Percentiles rank a stretch among this genome's conserved stretches.
Evolutionary conservation across 73 alveolate genomes (phyloP).

Genomic region (Paramecium primaurelia): DNA sequence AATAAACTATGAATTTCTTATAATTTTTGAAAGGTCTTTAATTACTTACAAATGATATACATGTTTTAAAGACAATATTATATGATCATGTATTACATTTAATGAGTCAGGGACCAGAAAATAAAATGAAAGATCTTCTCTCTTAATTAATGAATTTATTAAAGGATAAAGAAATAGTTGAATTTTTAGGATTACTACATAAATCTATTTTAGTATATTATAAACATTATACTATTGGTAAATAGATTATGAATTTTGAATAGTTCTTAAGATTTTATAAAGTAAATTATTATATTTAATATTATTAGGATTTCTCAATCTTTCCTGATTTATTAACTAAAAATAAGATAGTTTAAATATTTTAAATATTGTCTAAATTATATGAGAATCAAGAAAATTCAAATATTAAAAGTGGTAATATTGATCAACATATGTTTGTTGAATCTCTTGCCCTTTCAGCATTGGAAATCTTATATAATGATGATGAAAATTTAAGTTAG

Average conservation of each 20-base stretch:
- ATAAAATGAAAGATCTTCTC: not conserved
- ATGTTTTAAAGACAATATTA: not conserved
- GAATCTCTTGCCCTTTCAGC: constrained; percentile 82
- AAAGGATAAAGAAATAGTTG: constrained; percentile 70
- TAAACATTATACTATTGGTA: constrained; percentile 52
- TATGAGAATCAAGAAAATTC: constrained; percentile 51
- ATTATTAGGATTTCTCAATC: constrained; percentile 62
- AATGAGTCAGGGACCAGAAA: not conserved
- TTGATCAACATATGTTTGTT: constrained; percentile 85
- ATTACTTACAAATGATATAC: constrained; percentile 12
- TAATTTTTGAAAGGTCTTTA: constrained; percentile 59
- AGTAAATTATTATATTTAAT: not conserved
- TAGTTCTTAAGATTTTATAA: constrained; percentile 67
- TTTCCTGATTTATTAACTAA: constrained; percentile 75
- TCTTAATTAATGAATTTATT: constrained; percentile 67
- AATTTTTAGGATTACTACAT: constrained; percentile 69
- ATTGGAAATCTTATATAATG: constrained; percentile 69
- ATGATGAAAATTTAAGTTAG: constrained; percentile 68
- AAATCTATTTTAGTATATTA: constrained; percentile 67
- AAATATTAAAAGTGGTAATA: constrained; percentile 53
- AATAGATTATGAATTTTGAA: constrained; percentile 64
- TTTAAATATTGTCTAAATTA: constrained; percentile 63
- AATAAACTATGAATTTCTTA: constrained; percentile 61
- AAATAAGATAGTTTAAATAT: constrained; percentile 61
- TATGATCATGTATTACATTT: not conserved